A percentile compares a stretch with the other conserved stretches of the same genome.
Conservation (phyloP, 129 eudicot genomes). For the Mikania micrantha region DNA sequence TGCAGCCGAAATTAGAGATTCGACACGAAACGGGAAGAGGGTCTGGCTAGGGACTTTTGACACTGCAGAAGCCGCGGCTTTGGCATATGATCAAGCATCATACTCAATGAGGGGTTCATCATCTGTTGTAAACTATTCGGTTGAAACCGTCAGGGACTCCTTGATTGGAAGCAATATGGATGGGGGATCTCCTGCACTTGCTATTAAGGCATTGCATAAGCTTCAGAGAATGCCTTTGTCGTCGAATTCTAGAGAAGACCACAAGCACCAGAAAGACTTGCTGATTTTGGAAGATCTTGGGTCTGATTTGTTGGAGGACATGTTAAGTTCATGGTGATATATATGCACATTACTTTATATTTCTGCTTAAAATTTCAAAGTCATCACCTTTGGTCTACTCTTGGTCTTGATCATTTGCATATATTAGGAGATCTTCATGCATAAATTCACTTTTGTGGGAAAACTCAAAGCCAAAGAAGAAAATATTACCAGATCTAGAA, state of each 20-base stretch:
- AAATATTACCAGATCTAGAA: no score
- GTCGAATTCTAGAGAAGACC: neutral
- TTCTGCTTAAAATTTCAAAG: neutral
- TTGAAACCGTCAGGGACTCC: conserved; percentile 32
- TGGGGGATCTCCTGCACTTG: conserved; percentile 38
- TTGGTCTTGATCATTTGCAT: neutral
- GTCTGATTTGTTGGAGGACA: conserved; percentile 43
- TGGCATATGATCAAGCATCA: conserved; percentile 54
- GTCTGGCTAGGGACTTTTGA: conserved; percentile 53
- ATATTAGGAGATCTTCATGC: no score
- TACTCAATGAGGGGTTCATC: conserved; percentile 34
- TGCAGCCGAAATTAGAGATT: conserved; percentile 54
- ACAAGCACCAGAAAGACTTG: conserved; percentile 9
- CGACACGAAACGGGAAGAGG: conserved; percentile 44
- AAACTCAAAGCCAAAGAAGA: no score
- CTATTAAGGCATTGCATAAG: conserved; percentile 37
- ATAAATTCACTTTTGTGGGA: no score
- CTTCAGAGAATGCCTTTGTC: conserved; percentile 15
- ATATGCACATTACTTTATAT: no score
- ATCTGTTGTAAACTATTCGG: conserved; percentile 33
- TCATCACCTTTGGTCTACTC: neutral
- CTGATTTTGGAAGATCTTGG: conserved; percentile 46
- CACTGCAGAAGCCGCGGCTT: conserved; percentile 50
- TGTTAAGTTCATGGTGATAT: conserved; percentile 17
- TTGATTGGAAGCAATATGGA: conserved; percentile 16